Evolutionary conservation across 164 flowering plant genomes (phyloP).

Genomic region (Nymphaea thermarum): DNA sequence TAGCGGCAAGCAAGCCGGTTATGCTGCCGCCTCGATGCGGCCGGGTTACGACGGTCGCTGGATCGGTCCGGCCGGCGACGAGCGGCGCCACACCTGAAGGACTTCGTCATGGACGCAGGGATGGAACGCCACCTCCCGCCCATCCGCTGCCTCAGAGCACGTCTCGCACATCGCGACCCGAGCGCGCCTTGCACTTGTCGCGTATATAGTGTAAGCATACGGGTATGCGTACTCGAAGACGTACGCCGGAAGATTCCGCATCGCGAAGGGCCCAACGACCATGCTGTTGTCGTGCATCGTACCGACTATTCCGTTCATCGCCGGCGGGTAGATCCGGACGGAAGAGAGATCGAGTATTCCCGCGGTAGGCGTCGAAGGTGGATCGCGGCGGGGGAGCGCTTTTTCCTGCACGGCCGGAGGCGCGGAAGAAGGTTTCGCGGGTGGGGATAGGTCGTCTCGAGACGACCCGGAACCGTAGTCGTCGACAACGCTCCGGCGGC

Average conservation of each 20-base stretch:
- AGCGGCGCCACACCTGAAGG: conserved; percentile 19
- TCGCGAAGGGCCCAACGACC: conserved; percentile 9
- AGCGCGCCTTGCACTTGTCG: background rate
- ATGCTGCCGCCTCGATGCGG: conserved; percentile 1
- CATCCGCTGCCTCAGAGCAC: conserved; percentile 10
- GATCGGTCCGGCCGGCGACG: conserved; percentile 34
- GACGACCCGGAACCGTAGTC: background rate
- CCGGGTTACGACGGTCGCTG: conserved; percentile 27
- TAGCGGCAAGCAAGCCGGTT: background rate
- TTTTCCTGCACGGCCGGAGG: conserved; percentile 6
- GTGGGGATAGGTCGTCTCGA: background rate
- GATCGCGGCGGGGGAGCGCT: conserved; percentile 13
- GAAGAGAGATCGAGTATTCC: background rate
- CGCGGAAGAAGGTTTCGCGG: background rate
- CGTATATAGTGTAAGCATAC: conserved; percentile 1
- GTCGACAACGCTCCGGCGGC: conserved; percentile 12
- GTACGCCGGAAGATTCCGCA: conserved; percentile 14
- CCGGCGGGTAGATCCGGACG: conserved; percentile 7
- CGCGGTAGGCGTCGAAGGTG: background rate
- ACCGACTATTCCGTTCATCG: background rate
- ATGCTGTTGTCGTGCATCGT: conserved; percentile 10
- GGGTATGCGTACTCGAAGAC: conserved; percentile 16
- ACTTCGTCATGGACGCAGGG: conserved; percentile 35
- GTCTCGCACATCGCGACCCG: conserved; percentile 17
- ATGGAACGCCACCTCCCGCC: conserved; percentile 25